Percentiles rank a stretch among this genome's conserved stretches.
Conservation (phyloP, 2,329 filamentous ascomycete species). For the Drechslerella coelobrocha region DNA sequence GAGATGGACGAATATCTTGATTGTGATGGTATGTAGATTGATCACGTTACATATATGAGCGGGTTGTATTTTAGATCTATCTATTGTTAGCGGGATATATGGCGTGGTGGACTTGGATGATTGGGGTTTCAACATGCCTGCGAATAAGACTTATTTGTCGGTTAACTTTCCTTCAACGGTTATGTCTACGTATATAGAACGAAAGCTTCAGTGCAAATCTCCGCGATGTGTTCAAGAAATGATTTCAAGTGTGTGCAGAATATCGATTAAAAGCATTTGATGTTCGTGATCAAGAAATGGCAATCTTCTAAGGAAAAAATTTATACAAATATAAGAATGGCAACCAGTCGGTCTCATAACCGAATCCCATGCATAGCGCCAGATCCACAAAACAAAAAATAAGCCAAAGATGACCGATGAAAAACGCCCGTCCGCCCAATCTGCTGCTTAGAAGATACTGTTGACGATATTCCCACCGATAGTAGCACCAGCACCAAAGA, state of each 20-base stretch:
- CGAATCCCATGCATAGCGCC: not conserved
- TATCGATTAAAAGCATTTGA: too few relatives aligned
- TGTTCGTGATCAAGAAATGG: too few relatives aligned
- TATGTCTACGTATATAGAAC: not conserved
- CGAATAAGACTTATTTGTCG: not conserved
- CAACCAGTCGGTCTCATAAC: not conserved
- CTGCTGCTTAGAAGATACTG: constrained; percentile 76
- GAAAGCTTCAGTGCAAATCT: not conserved
- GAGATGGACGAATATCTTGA: not conserved
- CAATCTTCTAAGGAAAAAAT: not conserved
- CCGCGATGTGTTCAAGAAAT: too few relatives aligned
- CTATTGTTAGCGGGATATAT: not conserved
- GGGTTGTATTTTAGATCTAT: too few relatives aligned
- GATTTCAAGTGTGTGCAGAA: too few relatives aligned
- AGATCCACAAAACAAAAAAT: not conserved
- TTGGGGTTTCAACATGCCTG: not conserved
- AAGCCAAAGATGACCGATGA: not conserved
- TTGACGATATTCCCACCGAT: constrained; percentile 90
- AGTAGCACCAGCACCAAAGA: constrained; percentile 91
- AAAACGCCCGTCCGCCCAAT: not conserved
- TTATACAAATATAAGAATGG: not conserved
- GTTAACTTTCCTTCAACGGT: constrained; percentile 27
- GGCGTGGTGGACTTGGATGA: not conserved
- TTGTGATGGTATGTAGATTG: not conserved
- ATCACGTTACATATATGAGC: too few relatives aligned